Percentiles rank a stretch among this genome's conserved stretches.
phyloP scores from a whole-genome alignment of 345 rosid species.

The Brassica cretica region DNA sequence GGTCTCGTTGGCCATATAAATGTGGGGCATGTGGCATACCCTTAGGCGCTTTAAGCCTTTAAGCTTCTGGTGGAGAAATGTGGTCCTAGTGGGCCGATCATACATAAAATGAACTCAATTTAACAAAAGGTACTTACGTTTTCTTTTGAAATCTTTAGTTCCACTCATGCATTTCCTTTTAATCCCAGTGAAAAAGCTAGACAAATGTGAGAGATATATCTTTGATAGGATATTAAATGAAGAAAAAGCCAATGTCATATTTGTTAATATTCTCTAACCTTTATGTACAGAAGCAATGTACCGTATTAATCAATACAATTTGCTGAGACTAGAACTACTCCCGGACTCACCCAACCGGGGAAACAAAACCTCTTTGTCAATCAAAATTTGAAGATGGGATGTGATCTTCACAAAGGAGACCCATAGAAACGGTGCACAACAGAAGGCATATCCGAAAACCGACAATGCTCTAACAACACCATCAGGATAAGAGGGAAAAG shows the following conservation, averaged over 20 bases:
- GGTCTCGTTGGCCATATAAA: conserved; percentile 1
- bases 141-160: not conserved
- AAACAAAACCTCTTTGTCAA: conserved; percentile 75
- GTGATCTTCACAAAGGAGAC: conserved; percentile 54
- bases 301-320: conserved; percentile 43
- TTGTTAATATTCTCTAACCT: conserved; percentile 18
- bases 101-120: not conserved
- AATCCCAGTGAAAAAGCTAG: not conserved
- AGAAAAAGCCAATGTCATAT: not conserved
- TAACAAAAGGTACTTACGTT: not conserved
- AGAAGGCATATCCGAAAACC: conserved; percentile 70
- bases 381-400: conserved; percentile 60
- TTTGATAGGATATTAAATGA: not conserved
- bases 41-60: conserved; percentile 25
- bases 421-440: conserved; percentile 76
- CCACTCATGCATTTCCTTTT: not conserved
- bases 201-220: not conserved
- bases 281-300: conserved; percentile 14
- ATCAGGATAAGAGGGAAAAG: conserved; percentile 65
- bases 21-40: conserved; percentile 25
- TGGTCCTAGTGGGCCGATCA: conserved; percentile 23
- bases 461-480: conserved; percentile 74
- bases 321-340: conserved; percentile 42
- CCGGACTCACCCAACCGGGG: conserved; percentile 60
- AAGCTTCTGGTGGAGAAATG: not conserved